Evolutionary conservation across 441 rosid genomes (phyloP).

Genomic region (Biscutella laevigata): DNA sequence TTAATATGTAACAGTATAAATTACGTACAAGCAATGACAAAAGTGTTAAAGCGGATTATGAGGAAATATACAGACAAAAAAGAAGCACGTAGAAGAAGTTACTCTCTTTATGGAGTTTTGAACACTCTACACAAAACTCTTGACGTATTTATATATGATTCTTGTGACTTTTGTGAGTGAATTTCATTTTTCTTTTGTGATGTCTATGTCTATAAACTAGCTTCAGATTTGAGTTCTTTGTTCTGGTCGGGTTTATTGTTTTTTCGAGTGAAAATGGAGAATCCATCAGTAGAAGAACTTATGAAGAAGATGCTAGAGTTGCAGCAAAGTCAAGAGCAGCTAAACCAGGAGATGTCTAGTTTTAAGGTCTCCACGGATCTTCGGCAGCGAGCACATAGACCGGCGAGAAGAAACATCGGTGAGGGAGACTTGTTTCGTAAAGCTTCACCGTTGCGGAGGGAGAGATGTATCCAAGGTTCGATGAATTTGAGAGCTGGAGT

Average conservation of each 20-base stretch:
- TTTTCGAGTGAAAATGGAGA: constrained; percentile 31
- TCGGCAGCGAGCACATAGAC: constrained; percentile 44
- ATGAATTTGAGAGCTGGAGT: constrained; percentile 13
- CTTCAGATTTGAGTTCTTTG: not conserved
- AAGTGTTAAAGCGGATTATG: not conserved
- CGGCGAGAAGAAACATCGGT: constrained; percentile 22
- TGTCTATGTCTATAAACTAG: no score
- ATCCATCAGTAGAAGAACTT: constrained; percentile 55
- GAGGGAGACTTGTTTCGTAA: no score
- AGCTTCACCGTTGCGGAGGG: constrained; percentile 68
- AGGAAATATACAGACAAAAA: not conserved
- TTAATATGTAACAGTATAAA: no score
- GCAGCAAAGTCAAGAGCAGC: constrained; percentile 62
- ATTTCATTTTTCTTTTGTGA: no score
- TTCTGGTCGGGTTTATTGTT: not conserved
- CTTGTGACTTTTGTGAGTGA: no score
- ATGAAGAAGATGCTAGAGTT: constrained; percentile 65
- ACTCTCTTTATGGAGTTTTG: no score
- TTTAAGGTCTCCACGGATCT: constrained; percentile 34
- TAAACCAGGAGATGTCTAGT: constrained; percentile 59
- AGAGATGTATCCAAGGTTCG: constrained; percentile 31
- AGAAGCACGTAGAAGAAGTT: not conserved
- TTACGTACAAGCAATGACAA: not conserved
- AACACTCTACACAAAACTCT: no score
- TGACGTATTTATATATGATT: no score